Evolutionary conservation across 1,139 yeast species (phyloP), one percentile per base, ranked within the genome.

Genomic region (Blastobotrys apis): DNA sequence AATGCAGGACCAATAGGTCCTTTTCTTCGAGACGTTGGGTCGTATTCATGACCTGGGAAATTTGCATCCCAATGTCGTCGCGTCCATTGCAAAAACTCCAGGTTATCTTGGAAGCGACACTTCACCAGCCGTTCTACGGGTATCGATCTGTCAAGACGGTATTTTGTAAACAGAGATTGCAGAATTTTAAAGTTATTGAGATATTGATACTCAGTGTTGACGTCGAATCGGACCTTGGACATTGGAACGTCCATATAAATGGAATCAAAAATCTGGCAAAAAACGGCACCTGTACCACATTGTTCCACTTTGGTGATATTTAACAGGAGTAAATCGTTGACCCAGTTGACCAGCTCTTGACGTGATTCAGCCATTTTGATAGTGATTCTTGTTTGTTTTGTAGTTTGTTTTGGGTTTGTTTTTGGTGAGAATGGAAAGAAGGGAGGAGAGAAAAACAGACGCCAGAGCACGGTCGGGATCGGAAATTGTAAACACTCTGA

Each of bases 231-330:
- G 49, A 90, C 92, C 54, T 82, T 78, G 44, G 68, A 61, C 82
- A 88, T 77, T 3, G 95, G 92, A 13, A 90, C 74, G 53, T 86
- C 95, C 20, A 84, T 81, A 57, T 74, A 84, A 25, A 92, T 79
- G 20, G 90, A 79, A 64, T 92, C 97, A 71, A 90, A 75, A 41
- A 92, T 74, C 65, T 90, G 97, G 65, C 97, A 88, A 63, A 85
- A 90, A 2, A 87, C 94, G 0, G 95, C 96, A 2, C 99, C 99
- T 2, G 84, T 80, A 16, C 99, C 99, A 61, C 96, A 84, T 64
- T 88, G 92, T 60, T 94, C 98, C 2, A 92, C 84, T 58, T 84
- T 87, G 42, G 80, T 73, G 56, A 84, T 77, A 52, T 80, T 73
- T 34, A 88, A 65, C 43, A 75, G 75, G 36, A 87, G 71, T 4